Evolutionary conservation across 1,284 basidiomycete genomes (phyloP).

Genomic region (Heterobasidion irregulare): DNA sequence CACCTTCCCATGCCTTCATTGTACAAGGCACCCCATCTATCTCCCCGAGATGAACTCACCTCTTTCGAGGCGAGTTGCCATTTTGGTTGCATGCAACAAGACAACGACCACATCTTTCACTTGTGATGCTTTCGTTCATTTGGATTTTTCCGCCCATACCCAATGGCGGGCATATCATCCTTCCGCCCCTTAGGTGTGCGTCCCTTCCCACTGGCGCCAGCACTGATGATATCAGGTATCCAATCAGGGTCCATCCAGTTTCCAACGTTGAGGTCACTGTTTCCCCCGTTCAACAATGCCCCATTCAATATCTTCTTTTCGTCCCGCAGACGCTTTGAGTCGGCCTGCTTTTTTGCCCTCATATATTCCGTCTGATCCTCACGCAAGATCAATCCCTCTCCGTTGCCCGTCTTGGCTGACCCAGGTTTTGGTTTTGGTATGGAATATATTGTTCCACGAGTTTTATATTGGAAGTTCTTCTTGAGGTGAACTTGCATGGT

Average conservation of each 20-base stretch:
- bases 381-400: conserved; percentile 77
- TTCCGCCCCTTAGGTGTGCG: conserved; percentile 38
- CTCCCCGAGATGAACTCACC: background rate
- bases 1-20: conserved; percentile 3
- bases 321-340: conserved; percentile 68
- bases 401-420: conserved; percentile 74
- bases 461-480: conserved; percentile 90
- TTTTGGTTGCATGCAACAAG: background rate
- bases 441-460: conserved; percentile 88
- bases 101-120: conserved; percentile 17
- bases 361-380: conserved; percentile 88
- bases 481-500: conserved; percentile 85
- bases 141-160: conserved; percentile 81
- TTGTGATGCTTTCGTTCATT: conserved; percentile 66
- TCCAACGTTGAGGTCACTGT: conserved; percentile 46
- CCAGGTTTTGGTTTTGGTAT: conserved; percentile 91
- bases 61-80: background rate
- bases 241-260: conserved; percentile 96
- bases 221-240: conserved; percentile 80
- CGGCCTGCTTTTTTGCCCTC: conserved; percentile 70
- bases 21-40: background rate
- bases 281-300: conserved; percentile 43
- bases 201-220: conserved; percentile 69
- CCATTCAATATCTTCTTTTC: conserved; percentile 68
- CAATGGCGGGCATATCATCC: conserved; percentile 72